Evolutionary conservation across 805 yeast genomes (phyloP).

Genomic region (Pichia membranifaciens): DNA sequence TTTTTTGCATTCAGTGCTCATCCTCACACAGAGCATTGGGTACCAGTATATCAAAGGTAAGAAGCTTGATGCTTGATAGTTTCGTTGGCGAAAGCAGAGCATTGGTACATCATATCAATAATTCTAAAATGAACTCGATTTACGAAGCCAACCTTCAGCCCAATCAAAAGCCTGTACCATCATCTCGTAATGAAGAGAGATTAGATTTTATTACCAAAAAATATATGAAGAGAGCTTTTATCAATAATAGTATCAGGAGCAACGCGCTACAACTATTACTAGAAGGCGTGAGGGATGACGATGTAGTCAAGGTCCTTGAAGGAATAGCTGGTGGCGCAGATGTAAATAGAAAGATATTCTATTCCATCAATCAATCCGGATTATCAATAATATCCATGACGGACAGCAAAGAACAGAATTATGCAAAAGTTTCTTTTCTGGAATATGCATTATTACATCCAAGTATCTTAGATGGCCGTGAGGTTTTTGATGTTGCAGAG

Average conservation of each 20-base stretch:
- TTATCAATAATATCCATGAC: neutral
- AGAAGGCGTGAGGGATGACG: slow-evolving; percentile 47
- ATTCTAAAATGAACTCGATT: slow-evolving; percentile 49
- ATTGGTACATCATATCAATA: slow-evolving; percentile 48
- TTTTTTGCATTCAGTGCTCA: slow-evolving; percentile 79
- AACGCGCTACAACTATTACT: slow-evolving; percentile 33
- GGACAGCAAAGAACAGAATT: slow-evolving; percentile 10
- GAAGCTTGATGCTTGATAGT: slow-evolving; percentile 72
- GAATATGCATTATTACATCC: slow-evolving; percentile 49
- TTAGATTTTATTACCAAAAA: slow-evolving; percentile 58
- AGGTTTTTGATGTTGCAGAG: slow-evolving; percentile 48
- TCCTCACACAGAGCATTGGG: slow-evolving; percentile 88
- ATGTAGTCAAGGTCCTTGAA: slow-evolving; percentile 38
- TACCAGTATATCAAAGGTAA: slow-evolving; percentile 69
- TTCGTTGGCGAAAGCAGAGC: slow-evolving; percentile 54
- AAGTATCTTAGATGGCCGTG: slow-evolving; percentile 10
- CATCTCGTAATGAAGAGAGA: slow-evolving; percentile 41
- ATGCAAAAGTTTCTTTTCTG: slow-evolving; percentile 30
- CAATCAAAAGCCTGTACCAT: slow-evolving; percentile 27
- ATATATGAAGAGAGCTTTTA: slow-evolving; percentile 50
- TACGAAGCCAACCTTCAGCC: slow-evolving; percentile 43
- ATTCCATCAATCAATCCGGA: neutral
- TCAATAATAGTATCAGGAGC: slow-evolving; percentile 18
- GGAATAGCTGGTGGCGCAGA: slow-evolving; percentile 46
- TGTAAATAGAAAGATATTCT: slow-evolving; percentile 35